These are phyloP conservation scores for Plasmodium yoelii DNA, from an alignment of 169 alveolate species.

Conservation along the genomic window DNA sequence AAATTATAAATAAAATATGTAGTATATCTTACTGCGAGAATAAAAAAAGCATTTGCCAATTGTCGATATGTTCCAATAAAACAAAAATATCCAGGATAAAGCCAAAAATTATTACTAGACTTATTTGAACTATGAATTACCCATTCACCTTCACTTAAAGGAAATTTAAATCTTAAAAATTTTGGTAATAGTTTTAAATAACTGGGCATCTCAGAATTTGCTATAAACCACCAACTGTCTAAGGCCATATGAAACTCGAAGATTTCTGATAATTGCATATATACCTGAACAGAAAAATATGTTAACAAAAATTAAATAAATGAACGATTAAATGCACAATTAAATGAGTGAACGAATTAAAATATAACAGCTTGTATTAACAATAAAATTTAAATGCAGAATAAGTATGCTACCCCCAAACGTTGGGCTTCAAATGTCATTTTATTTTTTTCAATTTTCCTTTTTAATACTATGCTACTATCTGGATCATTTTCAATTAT, in stretches of 20 bases:
- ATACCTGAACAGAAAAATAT: slow-evolving; percentile 46
- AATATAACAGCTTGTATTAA: not conserved
- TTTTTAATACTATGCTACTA: slow-evolving; percentile 80
- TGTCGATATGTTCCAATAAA: slow-evolving; percentile 85
- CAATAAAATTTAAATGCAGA: not conserved
- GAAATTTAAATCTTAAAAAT: slow-evolving; percentile 81
- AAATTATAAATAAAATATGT: not conserved
- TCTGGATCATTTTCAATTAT: slow-evolving; percentile 86
- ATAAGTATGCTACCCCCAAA: slow-evolving; percentile 39
- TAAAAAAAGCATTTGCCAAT: slow-evolving; percentile 81
- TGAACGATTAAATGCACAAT: slow-evolving; percentile 15
- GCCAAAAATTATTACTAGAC: slow-evolving; percentile 81
- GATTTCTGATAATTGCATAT: slow-evolving; percentile 82
- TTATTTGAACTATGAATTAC: slow-evolving; percentile 71
- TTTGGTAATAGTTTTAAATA: slow-evolving; percentile 75
- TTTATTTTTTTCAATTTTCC: slow-evolving; percentile 76
- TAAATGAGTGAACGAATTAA: not conserved
- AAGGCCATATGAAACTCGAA: slow-evolving; percentile 85
- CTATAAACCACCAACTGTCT: slow-evolving; percentile 87
- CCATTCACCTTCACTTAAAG: slow-evolving; percentile 76
- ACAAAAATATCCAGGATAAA: slow-evolving; percentile 83
- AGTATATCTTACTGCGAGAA: slow-evolving; percentile 76
- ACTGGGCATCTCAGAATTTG: slow-evolving; percentile 79
- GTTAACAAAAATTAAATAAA: slow-evolving; percentile 10
- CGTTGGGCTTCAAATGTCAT: slow-evolving; percentile 70